These are phyloP conservation scores for Colletotrichum sp. DNA, from an alignment of 2,329 filamentous ascomycete genomes.

Conservation along the genomic window DNA sequence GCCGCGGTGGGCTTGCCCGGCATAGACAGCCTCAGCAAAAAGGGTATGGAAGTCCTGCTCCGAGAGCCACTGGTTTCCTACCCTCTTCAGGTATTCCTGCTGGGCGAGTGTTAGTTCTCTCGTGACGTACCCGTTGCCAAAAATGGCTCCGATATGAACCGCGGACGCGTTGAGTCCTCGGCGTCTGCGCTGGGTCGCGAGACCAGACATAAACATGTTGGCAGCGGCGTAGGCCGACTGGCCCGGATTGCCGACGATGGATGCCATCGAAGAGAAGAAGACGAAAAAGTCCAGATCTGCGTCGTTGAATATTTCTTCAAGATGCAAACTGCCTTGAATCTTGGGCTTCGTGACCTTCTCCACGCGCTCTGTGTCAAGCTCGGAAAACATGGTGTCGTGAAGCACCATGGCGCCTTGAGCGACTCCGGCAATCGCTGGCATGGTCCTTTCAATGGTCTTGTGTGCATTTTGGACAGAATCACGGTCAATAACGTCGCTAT, in stretches of 20 bases:
- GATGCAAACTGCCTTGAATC: slow-evolving; percentile 35
- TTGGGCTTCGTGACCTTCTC: slow-evolving; percentile 32
- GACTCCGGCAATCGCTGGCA: slow-evolving; percentile 36
- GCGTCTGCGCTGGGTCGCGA: slow-evolving; percentile 38
- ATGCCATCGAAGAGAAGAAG: slow-evolving; percentile 33
- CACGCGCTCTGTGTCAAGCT: slow-evolving; percentile 32
- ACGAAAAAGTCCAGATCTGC: slow-evolving; percentile 39
- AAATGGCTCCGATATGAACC: slow-evolving; percentile 41
- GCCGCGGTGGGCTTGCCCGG: slow-evolving; percentile 27
- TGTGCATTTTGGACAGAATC: not conserved
- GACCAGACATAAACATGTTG: slow-evolving; percentile 43
- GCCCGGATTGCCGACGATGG: slow-evolving; percentile 31
- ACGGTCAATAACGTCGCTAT: not conserved
- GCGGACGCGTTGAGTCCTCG: slow-evolving; percentile 41
- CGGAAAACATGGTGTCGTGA: slow-evolving; percentile 23
- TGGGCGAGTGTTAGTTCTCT: slow-evolving; percentile 9
- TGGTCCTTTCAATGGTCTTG: not conserved
- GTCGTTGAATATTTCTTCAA: slow-evolving; percentile 25
- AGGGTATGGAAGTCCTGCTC: slow-evolving; percentile 41
- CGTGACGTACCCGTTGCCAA: slow-evolving; percentile 46
- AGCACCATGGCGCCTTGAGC: slow-evolving; percentile 45
- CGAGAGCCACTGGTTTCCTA: slow-evolving; percentile 13
- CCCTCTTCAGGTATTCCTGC: not conserved
- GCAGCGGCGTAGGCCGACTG: slow-evolving; percentile 52
- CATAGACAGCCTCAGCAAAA: slow-evolving; percentile 46